Conservation (phyloP, 2,329 filamentous ascomycete genomes). For the Exophiala lecanii-corni region DNA sequence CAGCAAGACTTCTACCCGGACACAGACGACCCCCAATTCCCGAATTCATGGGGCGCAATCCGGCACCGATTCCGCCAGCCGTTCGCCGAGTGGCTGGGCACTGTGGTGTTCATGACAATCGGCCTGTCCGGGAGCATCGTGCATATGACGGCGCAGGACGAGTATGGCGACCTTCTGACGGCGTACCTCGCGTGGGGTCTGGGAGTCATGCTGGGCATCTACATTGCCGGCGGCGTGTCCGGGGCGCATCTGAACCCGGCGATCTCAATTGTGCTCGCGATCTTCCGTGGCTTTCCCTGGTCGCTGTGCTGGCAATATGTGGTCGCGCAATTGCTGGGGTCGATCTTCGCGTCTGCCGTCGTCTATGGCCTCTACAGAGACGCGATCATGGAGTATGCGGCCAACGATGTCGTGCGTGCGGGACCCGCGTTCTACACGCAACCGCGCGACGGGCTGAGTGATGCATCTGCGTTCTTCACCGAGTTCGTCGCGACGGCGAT, state of each 20-base stretch:
- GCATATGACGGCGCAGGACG: conserved; percentile 21
- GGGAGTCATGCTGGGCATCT: conserved; percentile 38
- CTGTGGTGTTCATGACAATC: conserved; percentile 30
- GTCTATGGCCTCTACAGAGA: conserved; percentile 36
- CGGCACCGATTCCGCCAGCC: conserved; percentile 29
- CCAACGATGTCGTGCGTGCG: conserved; percentile 19
- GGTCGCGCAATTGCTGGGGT: conserved; percentile 34
- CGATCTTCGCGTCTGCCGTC: conserved; percentile 32
- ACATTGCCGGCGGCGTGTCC: conserved; percentile 43
- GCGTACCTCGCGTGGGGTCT: conserved; percentile 30
- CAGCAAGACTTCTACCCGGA: conserved; percentile 5
- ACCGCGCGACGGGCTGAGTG: conserved; percentile 28
- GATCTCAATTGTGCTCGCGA: conserved; percentile 35
- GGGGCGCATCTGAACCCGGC: conserved; percentile 48
- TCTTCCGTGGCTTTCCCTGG: conserved; percentile 35
- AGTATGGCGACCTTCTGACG: conserved; percentile 27
- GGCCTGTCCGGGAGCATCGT: conserved; percentile 29
- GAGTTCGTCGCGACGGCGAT: conserved; percentile 36
- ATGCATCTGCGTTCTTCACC: conserved; percentile 34
- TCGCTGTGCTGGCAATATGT: conserved; percentile 29
- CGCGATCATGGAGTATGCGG: conserved; percentile 29
- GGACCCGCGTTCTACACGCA: conserved; percentile 30
- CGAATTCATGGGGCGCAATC: conserved; percentile 30
- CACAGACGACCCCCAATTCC: conserved; percentile 19
- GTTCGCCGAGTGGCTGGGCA: conserved; percentile 29